Conservation (phyloP, 139 green algal species). For the Chlamydomonas eustigma region DNA sequence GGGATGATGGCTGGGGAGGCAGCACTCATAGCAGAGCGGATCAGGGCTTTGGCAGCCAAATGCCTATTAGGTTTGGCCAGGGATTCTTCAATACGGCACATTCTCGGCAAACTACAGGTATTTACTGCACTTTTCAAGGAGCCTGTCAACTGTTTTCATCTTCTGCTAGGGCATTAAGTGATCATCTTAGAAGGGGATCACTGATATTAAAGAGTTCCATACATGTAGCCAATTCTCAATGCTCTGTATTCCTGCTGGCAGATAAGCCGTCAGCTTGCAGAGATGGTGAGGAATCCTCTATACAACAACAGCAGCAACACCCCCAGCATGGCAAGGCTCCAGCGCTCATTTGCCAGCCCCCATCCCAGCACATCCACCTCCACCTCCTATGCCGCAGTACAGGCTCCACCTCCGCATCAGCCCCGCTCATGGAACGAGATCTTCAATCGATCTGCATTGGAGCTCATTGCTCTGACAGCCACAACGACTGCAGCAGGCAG, state of each 20-base stretch:
- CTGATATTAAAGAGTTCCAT: conserved; percentile 44
- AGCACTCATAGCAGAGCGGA: conserved; percentile 2
- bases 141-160: too few relatives aligned
- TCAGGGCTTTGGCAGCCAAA: conserved; percentile 44
- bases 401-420: background rate
- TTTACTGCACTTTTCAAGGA: too few relatives aligned
- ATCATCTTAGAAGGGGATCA: too few relatives aligned
- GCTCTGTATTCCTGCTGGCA: conserved; percentile 66
- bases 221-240: conserved; percentile 61
- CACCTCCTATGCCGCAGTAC: background rate
- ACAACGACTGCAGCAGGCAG: background rate
- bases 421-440: background rate
- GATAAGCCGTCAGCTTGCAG: conserved; percentile 48
- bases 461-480: conserved; percentile 44
- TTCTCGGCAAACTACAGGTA: conserved; percentile 70
- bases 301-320: background rate
- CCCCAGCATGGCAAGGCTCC: conserved; percentile 2
- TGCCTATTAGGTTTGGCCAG: conserved; percentile 50
- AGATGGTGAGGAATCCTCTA: conserved; percentile 56
- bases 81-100: conserved; percentile 57
- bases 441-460: conserved; percentile 32
- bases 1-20: background rate
- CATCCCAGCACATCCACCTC: background rate
- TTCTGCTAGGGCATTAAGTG: too few relatives aligned
- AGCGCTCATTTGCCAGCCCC: background rate